phyloP scores from a whole-genome alignment of 163 green algal genomes.

The Chlamydomonas reinhardtii region DNA sequence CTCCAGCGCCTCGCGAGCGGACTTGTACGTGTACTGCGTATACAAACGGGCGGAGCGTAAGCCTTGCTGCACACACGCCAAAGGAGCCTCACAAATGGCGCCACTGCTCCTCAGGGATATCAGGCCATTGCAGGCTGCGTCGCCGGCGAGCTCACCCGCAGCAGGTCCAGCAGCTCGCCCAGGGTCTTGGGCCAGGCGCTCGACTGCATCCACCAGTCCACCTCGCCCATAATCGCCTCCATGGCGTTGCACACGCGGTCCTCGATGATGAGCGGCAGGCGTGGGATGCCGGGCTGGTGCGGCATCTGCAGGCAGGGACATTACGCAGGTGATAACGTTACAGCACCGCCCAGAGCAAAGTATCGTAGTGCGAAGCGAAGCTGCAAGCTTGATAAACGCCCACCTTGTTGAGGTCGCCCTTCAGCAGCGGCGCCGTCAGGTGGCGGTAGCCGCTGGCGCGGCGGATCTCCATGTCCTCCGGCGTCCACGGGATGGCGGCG shows the following conservation, averaged over 20 bases:
- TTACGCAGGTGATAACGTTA: too few relatives aligned
- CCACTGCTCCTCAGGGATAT: too few relatives aligned
- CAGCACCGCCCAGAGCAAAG: too few relatives aligned
- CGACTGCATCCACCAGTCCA: conserved; percentile 73
- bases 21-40: conserved; percentile 20
- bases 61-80: too few relatives aligned
- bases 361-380: too few relatives aligned
- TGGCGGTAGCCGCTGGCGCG: conserved; percentile 76
- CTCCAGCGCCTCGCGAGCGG: not conserved
- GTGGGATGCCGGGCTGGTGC: conserved; percentile 38
- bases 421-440: conserved; percentile 75
- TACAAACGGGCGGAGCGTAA: not conserved
- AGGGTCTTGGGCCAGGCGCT: conserved; percentile 6
- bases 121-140: not conserved
- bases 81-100: too few relatives aligned
- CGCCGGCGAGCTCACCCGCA: conserved; percentile 24
- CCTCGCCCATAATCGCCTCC: conserved; percentile 69
- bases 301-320: conserved; percentile 15
- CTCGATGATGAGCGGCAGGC: conserved; percentile 52
- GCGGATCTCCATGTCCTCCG: conserved; percentile 57
- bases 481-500: conserved; percentile 33
- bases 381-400: not conserved
- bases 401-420: conserved; percentile 70
- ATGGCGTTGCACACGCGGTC: conserved; percentile 61
- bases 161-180: conserved; percentile 40